Evolutionary conservation across 176 grass and related monocot genomes (phyloP), one percentile per base, ranked within the genome.

Genomic region (Eleusine coracana): DNA sequence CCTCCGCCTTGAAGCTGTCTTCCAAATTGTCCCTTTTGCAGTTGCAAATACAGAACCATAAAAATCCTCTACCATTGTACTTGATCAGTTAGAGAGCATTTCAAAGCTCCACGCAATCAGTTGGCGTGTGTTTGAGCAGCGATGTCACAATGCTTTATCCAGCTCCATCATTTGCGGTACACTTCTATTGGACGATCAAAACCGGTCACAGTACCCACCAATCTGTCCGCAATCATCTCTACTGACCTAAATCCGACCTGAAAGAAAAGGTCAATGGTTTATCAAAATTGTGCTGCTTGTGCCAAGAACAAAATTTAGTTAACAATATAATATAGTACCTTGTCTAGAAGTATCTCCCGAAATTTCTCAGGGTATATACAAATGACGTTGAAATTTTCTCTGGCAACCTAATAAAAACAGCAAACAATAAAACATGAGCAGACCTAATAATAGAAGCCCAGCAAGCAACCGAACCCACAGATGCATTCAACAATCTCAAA

Each of bases 241-340:
- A 66, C 89, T 21, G 96, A 96, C 76, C 91, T 94, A 75, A 99
- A 99, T 71, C 93, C 96, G 46, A 99, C 62, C 96, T 99, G 90
- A 83, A 94, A 27, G 46, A 78, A 37, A 37, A 15, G 75, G 4
- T 42, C 49, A 9, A 50, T 68, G 38, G 68, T 36, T 50, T 50
- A 83, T 50, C 36, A 58, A 63, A 72, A 61, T 23, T 54, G 44
- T 12, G 0, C 77, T 48, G 20, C 40, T 54, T 7, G 55, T 45
- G 8, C 5, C 59, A 52, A 64, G 1, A 83, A 85, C 10, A 20
- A 16, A 79, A 64, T 29, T 25, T 74, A 49, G 81, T 45, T 25
- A 25, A 25, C 25, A 25, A 25, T 25, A 72, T 40, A 66, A 66
- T 68, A 52, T 18, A 78, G 73, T 92, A 99, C 96, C 96, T 99